These are phyloP conservation scores for Ceratocystis cacaofunesta DNA, from an alignment of 2,329 filamentous ascomycete species.

Conservation along the genomic window DNA sequence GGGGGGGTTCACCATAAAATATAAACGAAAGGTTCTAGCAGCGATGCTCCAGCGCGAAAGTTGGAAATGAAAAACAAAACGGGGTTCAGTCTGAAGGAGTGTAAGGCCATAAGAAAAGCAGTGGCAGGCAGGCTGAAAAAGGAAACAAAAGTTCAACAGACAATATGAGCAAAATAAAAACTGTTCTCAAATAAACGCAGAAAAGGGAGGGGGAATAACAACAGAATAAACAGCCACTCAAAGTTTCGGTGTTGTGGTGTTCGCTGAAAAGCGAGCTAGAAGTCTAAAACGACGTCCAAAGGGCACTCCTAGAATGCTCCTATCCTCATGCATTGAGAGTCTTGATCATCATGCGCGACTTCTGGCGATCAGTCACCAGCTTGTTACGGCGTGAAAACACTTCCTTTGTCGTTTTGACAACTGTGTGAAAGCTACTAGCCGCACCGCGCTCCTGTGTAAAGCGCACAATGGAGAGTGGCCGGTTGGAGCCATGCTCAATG, in stretches of 20 bases:
- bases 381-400: slow-evolving; percentile 51
- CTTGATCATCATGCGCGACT: slow-evolving; percentile 59
- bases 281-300: background rate
- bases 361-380: slow-evolving; percentile 52
- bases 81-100: background rate
- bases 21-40: background rate
- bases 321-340: slow-evolving; percentile 29
- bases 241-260: background rate
- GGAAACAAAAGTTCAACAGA: background rate
- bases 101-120: background rate
- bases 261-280: background rate
- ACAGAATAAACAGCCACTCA: background rate
- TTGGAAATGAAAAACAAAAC: background rate
- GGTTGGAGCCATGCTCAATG: slow-evolving; percentile 67
- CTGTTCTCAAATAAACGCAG: background rate
- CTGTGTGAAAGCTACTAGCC: slow-evolving; percentile 72
- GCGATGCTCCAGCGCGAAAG: background rate
- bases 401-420: slow-evolving; percentile 60
- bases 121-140: background rate
- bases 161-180: background rate
- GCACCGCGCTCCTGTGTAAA: slow-evolving; percentile 88
- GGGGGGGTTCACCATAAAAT: background rate
- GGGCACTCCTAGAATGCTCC: background rate
- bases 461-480: slow-evolving; percentile 62
- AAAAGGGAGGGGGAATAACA: background rate